These are phyloP conservation scores for Pseudogymnoascus sp. DNA, from an alignment of 2,329 filamentous ascomycete genomes.

Conservation along the genomic window DNA sequence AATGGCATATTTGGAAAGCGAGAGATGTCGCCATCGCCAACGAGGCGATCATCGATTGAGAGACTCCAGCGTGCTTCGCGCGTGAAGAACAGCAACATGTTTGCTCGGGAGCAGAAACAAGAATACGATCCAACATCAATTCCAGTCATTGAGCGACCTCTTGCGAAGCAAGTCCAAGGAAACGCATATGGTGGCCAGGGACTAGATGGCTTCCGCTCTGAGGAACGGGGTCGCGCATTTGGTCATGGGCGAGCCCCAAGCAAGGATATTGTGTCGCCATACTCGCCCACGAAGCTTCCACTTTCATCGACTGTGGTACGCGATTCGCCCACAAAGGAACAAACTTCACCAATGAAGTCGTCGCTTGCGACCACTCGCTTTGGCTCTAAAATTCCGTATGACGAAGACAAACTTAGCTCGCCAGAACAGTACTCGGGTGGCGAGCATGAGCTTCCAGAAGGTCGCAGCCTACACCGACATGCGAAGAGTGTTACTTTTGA, in stretches of 20 bases:
- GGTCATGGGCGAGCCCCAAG: conserved; percentile 50
- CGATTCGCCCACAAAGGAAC: conserved; percentile 58
- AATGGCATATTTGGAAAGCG: conserved; percentile 56
- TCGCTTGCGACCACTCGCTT: conserved; percentile 66
- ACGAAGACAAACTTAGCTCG: conserved; percentile 62
- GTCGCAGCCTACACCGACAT: conserved; percentile 68
- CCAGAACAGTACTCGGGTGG: conserved; percentile 57
- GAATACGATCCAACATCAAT: conserved; percentile 81
- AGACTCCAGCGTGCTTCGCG: conserved; percentile 89
- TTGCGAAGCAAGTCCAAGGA: conserved; percentile 65
- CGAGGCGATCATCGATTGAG: conserved; percentile 85
- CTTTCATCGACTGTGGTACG: conserved; percentile 29
- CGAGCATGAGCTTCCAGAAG: conserved; percentile 54
- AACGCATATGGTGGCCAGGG: conserved; percentile 59
- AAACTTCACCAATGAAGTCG: conserved; percentile 78
- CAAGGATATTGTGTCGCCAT: conserved; percentile 51
- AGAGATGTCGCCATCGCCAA: conserved; percentile 58
- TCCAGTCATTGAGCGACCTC: conserved; percentile 72
- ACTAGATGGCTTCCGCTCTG: conserved; percentile 45
- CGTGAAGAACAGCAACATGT: conserved; percentile 97
- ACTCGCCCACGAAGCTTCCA: conserved; percentile 38
- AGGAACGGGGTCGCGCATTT: conserved; percentile 36
- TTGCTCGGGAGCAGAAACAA: conserved; percentile 83
- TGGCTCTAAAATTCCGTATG: conserved; percentile 55
- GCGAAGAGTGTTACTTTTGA: conserved; percentile 98